Base-by-base conservation (phyloP, 176 grass and related monocot species). In the Triticum turgidum region DNA sequence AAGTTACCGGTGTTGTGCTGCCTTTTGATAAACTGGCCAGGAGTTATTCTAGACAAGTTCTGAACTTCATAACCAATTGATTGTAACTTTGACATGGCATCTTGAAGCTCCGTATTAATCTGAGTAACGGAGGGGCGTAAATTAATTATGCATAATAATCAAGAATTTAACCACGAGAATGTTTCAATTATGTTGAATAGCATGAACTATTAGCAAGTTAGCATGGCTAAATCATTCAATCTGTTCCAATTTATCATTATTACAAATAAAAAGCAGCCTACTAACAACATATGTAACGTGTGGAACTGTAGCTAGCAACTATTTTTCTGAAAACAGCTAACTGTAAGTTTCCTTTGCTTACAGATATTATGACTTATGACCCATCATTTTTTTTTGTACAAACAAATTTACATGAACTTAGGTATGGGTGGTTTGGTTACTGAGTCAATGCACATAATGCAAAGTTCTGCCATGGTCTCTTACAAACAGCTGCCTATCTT, bases 21-120 rank as follows among this genome's bases (percentile, higher is more conserved):
- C 77, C 39, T 84, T 69, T 27, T 87, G 58, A 61, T 78, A 68
- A 69, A 91, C 37, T 92, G 90, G 24, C 71, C 90, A 77, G 91
- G 93, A 73, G 91, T 89, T 32, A 98, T 85, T 82, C 91, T 88
- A 24, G 91, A 95, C 71, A 92, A 76, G 78, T 87, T 98, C 86
- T 94, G 84, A 30, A 95, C 93, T 91, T 95, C 96, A 91, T 98
- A 91, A 68, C 93, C 89, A 84, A 98, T 98, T 11, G 91, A 88
- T 51, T 98, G 91, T 82, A 95, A 33, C 73, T 98, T 92, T 71
- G 91, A 92, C 67, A 98, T 90, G 1, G 93, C 91, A 24, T 98
- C 96, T 92, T 90, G 90, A 77, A 98, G 90, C 85, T 98, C 96
- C 80, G 94, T 95, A 12, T 98, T 92, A 24, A 98, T 90, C 96